phyloP scores from a whole-genome alignment of 139 green algal genomes.

The Chlorella vulgaris region DNA sequence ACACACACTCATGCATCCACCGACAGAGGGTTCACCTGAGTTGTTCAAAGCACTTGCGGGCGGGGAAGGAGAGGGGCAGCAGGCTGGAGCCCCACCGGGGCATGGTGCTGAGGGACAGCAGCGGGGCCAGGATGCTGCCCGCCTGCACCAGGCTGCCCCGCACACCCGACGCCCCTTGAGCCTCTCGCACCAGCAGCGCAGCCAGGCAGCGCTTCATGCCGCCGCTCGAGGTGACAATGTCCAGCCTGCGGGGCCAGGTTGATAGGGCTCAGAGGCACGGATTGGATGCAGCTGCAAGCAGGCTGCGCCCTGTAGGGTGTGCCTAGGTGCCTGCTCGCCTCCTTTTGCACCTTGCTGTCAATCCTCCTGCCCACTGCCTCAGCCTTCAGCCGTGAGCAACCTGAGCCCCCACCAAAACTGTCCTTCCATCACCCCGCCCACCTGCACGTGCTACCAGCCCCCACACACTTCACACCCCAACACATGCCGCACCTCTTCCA shows the following conservation, averaged over 20 bases:
- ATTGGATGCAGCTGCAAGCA: background rate
- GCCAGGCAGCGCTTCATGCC: slow-evolving; percentile 17
- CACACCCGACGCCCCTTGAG: background rate
- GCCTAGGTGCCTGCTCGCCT: too few relatives aligned
- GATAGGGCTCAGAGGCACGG: background rate
- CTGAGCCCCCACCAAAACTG: too few relatives aligned
- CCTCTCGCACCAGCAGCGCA: slow-evolving; percentile 16
- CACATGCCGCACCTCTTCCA: slow-evolving; percentile 24
- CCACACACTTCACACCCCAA: too few relatives aligned
- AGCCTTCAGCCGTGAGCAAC: too few relatives aligned
- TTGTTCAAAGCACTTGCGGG: slow-evolving; percentile 24
- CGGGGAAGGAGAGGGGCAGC: slow-evolving; percentile 27
- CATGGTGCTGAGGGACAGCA: slow-evolving; percentile 27
- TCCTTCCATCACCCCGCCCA: too few relatives aligned
- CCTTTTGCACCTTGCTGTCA: too few relatives aligned
- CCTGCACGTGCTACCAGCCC: too few relatives aligned
- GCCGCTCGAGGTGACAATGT: slow-evolving; percentile 16
- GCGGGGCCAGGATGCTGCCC: background rate
- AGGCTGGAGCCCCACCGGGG: slow-evolving; percentile 1
- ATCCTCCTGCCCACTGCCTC: too few relatives aligned
- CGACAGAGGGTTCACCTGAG: background rate
- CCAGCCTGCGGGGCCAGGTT: slow-evolving; percentile 3
- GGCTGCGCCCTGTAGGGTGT: background rate
- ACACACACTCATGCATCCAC: background rate
- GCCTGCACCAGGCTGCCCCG: slow-evolving; percentile 9